Base-by-base conservation (phyloP, 1,139 yeast genomes). In the Meyerozyma smithsonii region DNA sequence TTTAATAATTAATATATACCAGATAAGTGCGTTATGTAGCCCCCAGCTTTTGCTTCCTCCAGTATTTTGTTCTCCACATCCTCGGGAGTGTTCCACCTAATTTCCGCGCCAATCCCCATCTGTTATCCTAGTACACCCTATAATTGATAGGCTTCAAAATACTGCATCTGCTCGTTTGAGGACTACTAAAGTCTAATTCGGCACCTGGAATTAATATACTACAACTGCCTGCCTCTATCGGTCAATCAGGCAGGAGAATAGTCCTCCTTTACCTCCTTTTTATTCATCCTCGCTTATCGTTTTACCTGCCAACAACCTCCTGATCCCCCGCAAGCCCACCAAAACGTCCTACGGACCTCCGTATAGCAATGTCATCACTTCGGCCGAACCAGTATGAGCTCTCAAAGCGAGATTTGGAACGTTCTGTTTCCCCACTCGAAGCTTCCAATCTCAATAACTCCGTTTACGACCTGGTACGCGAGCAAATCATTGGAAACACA, bases 371-470 rank as follows among this genome's bases (percentile, higher is more conserved):
- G 17, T 35, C 37, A 2, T 1, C 28, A 10, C 14, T 23, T 2
- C 30, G 15, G 25, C 19, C 19, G 11, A 17, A 36, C 18, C 24
- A 30, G 17, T 11, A 30, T 15, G 11, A 32, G 19, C 24, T 8
- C 32, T n/a, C 17, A 16, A 11, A 15, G 30, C 24, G 17, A n/a
- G 39, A 38, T 10, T 40, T 42, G 19, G 57, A 55, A 16, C 42
- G 55, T 25, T 49, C 56, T 21, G 48, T 54, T 18, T 52, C 57
- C 24, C 59, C 58, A 4, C 46, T 52, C 37, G 55, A 53, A 36
- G 40, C 47, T 26, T 42, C 48, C 11, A 17, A 16, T 17, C 34
- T 30, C 38, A 18, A 34, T 35, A n/a, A 39, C 37, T 28, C 45
- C 44, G 8, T 41, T 39, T 35, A 36, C 40, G 41, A 45, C 42